Evolutionary conservation across 139 green algal species (phyloP).

Genomic region (Picochlorum sp.): DNA sequence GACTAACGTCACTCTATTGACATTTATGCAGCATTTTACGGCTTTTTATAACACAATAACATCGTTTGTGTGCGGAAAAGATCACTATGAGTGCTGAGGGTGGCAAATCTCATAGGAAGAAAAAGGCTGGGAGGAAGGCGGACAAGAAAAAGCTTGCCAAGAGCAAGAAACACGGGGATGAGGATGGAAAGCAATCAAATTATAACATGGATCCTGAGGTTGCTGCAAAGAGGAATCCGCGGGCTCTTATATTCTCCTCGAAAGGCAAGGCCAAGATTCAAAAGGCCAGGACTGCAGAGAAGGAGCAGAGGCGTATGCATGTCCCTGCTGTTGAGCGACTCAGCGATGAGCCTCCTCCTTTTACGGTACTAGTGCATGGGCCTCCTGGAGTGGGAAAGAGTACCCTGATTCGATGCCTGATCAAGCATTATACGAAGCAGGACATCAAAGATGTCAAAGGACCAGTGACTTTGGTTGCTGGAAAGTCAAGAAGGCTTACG

Average conservation of each 20-base stretch:
- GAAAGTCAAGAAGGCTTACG: constrained; percentile 85
- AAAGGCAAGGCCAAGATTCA: constrained; percentile 54
- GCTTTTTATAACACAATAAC: no score
- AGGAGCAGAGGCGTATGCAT: constrained; percentile 85
- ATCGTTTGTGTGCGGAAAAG: no score
- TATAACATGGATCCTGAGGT: constrained; percentile 3
- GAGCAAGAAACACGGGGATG: constrained; percentile 46
- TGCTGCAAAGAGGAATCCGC: constrained; percentile 50
- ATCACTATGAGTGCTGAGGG: not conserved
- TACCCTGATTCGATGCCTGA: constrained; percentile 82
- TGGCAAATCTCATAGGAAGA: constrained; percentile 48
- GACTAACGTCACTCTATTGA: no score
- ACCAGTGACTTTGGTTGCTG: constrained; percentile 87
- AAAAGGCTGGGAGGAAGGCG: constrained; percentile 63
- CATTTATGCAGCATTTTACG: no score
- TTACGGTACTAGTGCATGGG: constrained; percentile 92
- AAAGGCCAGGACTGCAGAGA: constrained; percentile 65
- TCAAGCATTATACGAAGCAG: constrained; percentile 96
- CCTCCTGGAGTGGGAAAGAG: constrained; percentile 84
- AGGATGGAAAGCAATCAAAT: constrained; percentile 19
- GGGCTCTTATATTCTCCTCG: constrained; percentile 64
- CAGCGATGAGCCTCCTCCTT: constrained; percentile 75
- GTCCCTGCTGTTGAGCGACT: constrained; percentile 58
- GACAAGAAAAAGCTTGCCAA: constrained; percentile 53
- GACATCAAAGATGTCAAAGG: constrained; percentile 76